phyloP scores from a whole-genome alignment of 495 filamentous ascomycete genomes.

The Delitschia confertaspora region DNA sequence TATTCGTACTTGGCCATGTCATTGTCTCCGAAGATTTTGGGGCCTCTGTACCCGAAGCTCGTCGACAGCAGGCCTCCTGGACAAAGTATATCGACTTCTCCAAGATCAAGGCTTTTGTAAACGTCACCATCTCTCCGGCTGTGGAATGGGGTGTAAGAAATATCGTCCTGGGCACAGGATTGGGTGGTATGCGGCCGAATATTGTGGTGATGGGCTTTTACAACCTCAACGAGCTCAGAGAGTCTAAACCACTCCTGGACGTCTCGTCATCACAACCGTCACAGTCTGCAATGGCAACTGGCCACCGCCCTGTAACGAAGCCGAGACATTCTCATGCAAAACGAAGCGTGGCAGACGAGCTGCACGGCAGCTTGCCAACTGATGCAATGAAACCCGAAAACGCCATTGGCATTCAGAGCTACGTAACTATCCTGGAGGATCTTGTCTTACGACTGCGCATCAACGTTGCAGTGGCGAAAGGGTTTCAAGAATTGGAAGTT shows the following conservation, averaged over 20 bases:
- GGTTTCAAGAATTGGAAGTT: conserved; percentile 67
- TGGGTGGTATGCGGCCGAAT: conserved; percentile 88
- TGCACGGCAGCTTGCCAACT: conserved; percentile 49
- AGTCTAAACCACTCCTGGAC: conserved; percentile 46
- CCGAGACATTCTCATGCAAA: conserved; percentile 11
- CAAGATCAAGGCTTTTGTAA: conserved; percentile 84
- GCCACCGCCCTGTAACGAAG: conserved; percentile 6
- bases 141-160: conserved; percentile 84
- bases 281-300: conserved; percentile 6
- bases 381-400: conserved; percentile 51
- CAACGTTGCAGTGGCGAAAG: conserved; percentile 79
- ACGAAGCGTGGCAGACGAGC: conserved; percentile 33
- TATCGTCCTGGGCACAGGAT: conserved; percentile 67
- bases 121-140: conserved; percentile 69
- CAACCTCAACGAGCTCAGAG: conserved; percentile 63
- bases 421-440: conserved; percentile 79
- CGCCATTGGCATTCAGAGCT: conserved; percentile 56
- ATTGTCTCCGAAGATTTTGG: conserved; percentile 79
- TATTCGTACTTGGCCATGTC: conserved; percentile 82
- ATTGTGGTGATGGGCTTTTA: conserved; percentile 70
- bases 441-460: conserved; percentile 67
- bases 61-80: conserved; percentile 72
- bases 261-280: conserved; percentile 30
- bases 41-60: conserved; percentile 67
- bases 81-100: conserved; percentile 77